Percentiles rank a stretch among this genome's conserved stretches.
phyloP scores from a whole-genome alignment of 2,329 filamentous ascomycete genomes.

The Neonectria sp. region DNA sequence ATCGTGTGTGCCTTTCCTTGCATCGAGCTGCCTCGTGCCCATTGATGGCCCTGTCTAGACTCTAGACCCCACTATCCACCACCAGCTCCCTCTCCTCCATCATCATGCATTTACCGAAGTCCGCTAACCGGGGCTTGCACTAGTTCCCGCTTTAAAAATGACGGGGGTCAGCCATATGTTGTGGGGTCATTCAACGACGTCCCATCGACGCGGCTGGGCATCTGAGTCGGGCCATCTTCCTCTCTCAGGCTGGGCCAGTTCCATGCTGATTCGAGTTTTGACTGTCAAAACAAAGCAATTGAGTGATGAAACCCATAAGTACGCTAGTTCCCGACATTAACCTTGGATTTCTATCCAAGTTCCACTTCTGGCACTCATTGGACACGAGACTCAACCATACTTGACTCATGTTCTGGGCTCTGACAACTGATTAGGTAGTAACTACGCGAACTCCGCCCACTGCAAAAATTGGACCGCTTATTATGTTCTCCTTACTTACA shows the following conservation, averaged over 20 bases:
- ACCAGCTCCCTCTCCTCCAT: slow-evolving; percentile 26
- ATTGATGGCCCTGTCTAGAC: slow-evolving; percentile 17
- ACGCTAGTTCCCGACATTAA: too few relatives aligned
- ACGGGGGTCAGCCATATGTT: slow-evolving; percentile 36
- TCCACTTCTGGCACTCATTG: not conserved
- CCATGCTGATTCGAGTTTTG: not conserved
- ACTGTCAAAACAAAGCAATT: not conserved
- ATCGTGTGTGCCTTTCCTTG: not conserved
- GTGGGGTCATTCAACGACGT: slow-evolving; percentile 50
- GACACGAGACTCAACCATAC: not conserved
- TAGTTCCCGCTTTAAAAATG: slow-evolving; percentile 50
- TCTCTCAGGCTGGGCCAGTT: not conserved
- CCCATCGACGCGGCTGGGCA: slow-evolving; percentile 44
- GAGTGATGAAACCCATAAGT: not conserved
- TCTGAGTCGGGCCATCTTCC: slow-evolving; percentile 15
- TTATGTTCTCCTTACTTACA: not conserved
- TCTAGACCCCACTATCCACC: slow-evolving; percentile 22
- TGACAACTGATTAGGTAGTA: not conserved
- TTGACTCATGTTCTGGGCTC: not conserved
- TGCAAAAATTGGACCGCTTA: not conserved
- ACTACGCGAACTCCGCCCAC: slow-evolving; percentile 5
- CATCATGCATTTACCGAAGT: slow-evolving; percentile 50
- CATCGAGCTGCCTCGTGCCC: slow-evolving; percentile 12
- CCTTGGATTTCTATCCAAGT: not conserved
- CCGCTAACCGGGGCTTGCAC: slow-evolving; percentile 42